Conservation (phyloP, 148 eudicot species). For the Cornus controversa region DNA sequence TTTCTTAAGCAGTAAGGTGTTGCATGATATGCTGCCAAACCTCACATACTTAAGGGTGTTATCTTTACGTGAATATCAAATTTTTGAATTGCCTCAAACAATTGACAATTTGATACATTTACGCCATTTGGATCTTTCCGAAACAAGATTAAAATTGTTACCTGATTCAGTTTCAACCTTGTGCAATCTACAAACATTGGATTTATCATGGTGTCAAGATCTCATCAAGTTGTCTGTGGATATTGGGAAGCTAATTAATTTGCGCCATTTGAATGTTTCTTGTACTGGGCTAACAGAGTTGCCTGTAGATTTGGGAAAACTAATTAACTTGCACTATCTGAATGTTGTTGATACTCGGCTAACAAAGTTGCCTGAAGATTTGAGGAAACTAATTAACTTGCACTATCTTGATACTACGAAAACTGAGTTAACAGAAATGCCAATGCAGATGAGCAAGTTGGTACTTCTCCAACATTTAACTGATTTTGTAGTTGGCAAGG, state of each 20-base stretch:
- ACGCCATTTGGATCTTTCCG: slow-evolving; percentile 17
- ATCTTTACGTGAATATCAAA: background rate
- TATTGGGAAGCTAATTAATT: background rate
- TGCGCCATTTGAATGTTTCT: background rate
- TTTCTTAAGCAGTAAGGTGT: background rate
- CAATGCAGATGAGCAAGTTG: too few relatives aligned
- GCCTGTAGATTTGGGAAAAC: too few relatives aligned
- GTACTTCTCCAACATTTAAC: too few relatives aligned
- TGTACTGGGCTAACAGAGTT: too few relatives aligned
- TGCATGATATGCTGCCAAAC: background rate
- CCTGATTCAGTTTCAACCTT: slow-evolving; percentile 12
- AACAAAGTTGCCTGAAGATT: too few relatives aligned
- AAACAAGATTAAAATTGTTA: background rate
- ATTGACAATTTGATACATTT: slow-evolving; percentile 16
- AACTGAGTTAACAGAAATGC: background rate
- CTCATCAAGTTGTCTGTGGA: background rate
- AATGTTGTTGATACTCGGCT: too few relatives aligned
- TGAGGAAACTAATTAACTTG: too few relatives aligned
- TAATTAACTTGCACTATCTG: too few relatives aligned
- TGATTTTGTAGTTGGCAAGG: too few relatives aligned
- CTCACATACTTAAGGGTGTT: background rate
- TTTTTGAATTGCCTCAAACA: background rate
- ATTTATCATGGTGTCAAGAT: background rate
- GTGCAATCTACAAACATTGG: background rate
- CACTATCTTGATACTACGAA: background rate